A percentile compares a stretch with the other conserved stretches of the same genome.
phyloP scores from a whole-genome alignment of 768 basidiomycete species.

The Phaeotremella fagi region DNA sequence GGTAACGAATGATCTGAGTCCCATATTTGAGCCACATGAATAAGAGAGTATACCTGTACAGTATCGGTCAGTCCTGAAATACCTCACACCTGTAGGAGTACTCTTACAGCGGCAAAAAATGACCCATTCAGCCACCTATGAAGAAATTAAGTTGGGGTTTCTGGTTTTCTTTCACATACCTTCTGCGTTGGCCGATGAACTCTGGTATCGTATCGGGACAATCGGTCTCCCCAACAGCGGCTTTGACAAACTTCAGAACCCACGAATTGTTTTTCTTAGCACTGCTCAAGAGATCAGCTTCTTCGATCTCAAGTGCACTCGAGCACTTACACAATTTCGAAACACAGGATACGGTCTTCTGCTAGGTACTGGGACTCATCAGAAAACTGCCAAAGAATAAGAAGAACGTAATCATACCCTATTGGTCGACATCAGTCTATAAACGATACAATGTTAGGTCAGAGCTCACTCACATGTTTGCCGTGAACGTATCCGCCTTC shows the following conservation, averaged over 20 bases:
- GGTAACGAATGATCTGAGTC: constrained; percentile 72
- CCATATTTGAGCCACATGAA: constrained; percentile 74
- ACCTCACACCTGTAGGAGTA: not conserved
- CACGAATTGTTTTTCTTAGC: constrained; percentile 45
- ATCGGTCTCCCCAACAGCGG: constrained; percentile 90
- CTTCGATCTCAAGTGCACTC: too few relatives aligned
- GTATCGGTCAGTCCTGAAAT: not conserved
- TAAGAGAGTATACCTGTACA: constrained; percentile 70
- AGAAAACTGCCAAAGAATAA: too few relatives aligned
- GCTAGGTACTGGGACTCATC: constrained; percentile 35
- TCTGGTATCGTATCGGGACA: constrained; percentile 86
- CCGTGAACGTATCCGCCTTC: constrained; percentile 48
- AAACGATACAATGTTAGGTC: not conserved
- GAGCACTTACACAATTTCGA: constrained; percentile 44
- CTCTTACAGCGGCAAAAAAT: constrained; percentile 70
- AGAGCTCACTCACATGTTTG: constrained; percentile 43
- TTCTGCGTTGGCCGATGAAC: constrained; percentile 84
- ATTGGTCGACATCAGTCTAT: constrained; percentile 3
- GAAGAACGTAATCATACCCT: constrained; percentile 15
- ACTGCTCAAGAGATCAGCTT: too few relatives aligned
- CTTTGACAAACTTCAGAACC: constrained; percentile 51
- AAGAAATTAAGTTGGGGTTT: not conserved
- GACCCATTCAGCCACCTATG: constrained; percentile 61
- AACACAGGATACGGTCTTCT: constrained; percentile 47
- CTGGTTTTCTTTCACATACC: constrained; percentile 63